These are phyloP conservation scores for Ilyonectria robusta DNA, from an alignment of 2,329 filamentous ascomycete genomes.

Conservation along the genomic window DNA sequence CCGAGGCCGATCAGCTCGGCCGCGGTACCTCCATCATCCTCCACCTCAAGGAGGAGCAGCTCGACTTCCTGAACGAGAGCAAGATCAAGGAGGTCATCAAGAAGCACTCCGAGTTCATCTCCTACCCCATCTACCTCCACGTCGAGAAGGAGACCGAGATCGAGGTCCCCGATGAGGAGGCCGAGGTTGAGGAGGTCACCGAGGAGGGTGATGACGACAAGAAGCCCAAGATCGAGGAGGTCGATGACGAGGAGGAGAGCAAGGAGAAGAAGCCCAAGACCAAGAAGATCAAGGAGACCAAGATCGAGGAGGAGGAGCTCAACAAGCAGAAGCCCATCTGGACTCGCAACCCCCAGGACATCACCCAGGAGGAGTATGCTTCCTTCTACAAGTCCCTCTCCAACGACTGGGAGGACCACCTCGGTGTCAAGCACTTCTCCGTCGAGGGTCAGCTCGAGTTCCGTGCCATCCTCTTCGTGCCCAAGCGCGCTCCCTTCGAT, in stretches of 20 bases:
- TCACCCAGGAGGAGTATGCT: conserved; percentile 95
- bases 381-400: conserved; percentile 99
- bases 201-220: conserved; percentile 86
- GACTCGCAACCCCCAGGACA: conserved; percentile 97
- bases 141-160: conserved; percentile 99
- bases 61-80: conserved; percentile 97
- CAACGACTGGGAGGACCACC: conserved; percentile 99
- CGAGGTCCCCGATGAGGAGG: conserved; percentile 97
- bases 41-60: conserved; percentile 99
- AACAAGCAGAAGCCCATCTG: conserved; percentile 99
- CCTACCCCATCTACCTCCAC: conserved; percentile 99
- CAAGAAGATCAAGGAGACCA: conserved; percentile 99
- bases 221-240: conserved; percentile 96
- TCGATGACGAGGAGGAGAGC: conserved; percentile 87
- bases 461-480: conserved; percentile 99
- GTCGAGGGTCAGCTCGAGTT: conserved; percentile 99
- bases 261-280: conserved; percentile 96
- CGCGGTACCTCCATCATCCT: conserved; percentile 98
- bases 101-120: conserved; percentile 99
- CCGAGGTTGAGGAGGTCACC: conserved; percentile 77
- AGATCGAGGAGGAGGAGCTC: conserved; percentile 98
- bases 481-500: conserved; percentile 99
- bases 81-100: conserved; percentile 99
- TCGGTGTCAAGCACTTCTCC: conserved; percentile 99
- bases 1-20: conserved; percentile 87